Conservation (phyloP, 768 basidiomycete genomes). For the Lentinula sp. region DNA sequence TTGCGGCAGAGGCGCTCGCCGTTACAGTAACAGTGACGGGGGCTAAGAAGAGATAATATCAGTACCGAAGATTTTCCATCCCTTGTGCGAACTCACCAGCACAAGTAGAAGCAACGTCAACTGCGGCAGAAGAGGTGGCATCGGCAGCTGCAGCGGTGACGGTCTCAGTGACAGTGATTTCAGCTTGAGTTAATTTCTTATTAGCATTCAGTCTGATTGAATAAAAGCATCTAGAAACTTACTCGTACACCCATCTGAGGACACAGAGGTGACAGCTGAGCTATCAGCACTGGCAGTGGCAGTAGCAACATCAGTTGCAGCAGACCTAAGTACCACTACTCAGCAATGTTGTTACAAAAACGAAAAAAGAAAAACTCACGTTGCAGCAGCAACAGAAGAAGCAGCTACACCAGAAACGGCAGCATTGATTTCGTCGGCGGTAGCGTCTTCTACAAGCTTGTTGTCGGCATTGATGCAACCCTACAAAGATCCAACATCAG, state of each 20-base stretch:
- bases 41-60: background rate
- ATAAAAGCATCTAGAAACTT: background rate
- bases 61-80: background rate
- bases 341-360: background rate
- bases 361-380: background rate
- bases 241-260: background rate
- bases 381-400: slow-evolving; percentile 20
- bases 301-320: slow-evolving; percentile 9
- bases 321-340: no score
- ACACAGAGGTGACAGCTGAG: slow-evolving; percentile 2
- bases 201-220: background rate
- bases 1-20: slow-evolving; percentile 10
- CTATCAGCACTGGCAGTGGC: slow-evolving; percentile 8
- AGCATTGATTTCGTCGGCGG: slow-evolving; percentile 49
- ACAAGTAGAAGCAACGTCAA: slow-evolving; percentile 9
- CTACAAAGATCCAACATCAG: slow-evolving; percentile 10
- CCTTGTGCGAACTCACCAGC: background rate
- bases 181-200: background rate
- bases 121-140: slow-evolving; percentile 7
- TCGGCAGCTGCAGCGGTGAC: slow-evolving; percentile 3
- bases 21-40: slow-evolving; percentile 10
- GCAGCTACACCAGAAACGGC: slow-evolving; percentile 32
- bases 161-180: slow-evolving; percentile 9
- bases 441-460: slow-evolving; percentile 49
- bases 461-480: slow-evolving; percentile 66